Evolutionary conservation across 257 asterid genomes (phyloP).

Genomic region (Fraxinus excelsior): DNA sequence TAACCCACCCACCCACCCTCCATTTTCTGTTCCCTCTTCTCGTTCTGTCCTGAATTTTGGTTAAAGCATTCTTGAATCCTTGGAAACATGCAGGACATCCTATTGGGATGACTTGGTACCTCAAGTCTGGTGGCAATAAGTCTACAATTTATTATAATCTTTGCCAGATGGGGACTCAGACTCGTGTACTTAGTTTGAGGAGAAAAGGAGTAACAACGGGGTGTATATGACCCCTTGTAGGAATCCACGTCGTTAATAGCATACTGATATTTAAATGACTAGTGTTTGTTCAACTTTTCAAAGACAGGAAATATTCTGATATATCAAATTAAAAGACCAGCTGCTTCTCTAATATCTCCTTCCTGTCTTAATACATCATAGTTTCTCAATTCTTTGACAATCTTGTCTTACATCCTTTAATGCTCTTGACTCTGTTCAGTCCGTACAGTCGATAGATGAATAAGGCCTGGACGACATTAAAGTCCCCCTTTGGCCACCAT

Average conservation of each 20-base stretch:
- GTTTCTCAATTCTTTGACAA: too few relatives aligned
- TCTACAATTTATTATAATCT: too few relatives aligned
- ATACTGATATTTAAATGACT: too few relatives aligned
- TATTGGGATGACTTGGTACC: not conserved
- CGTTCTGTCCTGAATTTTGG: not conserved
- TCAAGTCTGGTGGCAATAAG: not conserved
- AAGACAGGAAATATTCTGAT: not conserved
- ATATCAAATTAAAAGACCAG: not conserved
- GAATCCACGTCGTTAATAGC: too few relatives aligned
- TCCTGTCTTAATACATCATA: not conserved
- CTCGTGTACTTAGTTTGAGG: not conserved
- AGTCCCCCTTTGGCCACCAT: not conserved
- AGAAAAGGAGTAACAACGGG: not conserved
- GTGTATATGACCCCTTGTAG: not conserved
- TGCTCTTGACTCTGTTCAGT: too few relatives aligned
- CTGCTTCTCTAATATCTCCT: not conserved
- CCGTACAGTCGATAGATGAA: not conserved
- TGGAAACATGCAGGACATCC: not conserved
- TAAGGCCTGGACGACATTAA: not conserved
- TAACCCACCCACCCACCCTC: too few relatives aligned
- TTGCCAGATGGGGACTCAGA: not conserved
- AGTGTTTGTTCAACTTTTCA: too few relatives aligned
- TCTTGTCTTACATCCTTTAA: too few relatives aligned
- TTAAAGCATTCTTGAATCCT: not conserved
- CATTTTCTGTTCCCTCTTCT: not conserved